These are phyloP conservation scores for Pyronema domesticum DNA, from an alignment of 495 filamentous ascomycete genomes.

Conservation along the genomic window DNA sequence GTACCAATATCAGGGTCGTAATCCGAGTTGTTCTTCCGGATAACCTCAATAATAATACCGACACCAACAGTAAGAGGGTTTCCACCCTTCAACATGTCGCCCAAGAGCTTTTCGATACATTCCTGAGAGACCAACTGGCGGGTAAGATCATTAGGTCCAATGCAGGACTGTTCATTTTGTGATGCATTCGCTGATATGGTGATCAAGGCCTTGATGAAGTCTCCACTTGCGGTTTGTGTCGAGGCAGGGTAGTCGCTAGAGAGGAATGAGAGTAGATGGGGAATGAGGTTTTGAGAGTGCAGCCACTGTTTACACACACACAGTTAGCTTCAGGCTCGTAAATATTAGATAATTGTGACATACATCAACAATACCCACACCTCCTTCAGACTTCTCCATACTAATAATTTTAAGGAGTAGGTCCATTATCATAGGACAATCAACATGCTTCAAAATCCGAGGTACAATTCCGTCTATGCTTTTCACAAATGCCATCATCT, in stretches of 20 bases:
- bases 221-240: conserved; percentile 89
- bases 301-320: conserved; percentile 48
- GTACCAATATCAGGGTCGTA: conserved; percentile 82
- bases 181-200: conserved; percentile 97
- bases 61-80: conserved; percentile 93
- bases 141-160: conserved; percentile 92
- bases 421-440: conserved; percentile 98
- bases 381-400: conserved; percentile 79
- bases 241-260: conserved; percentile 63
- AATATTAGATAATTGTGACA: conserved; percentile 21
- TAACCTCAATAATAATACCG: conserved; percentile 95
- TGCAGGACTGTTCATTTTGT: conserved; percentile 92
- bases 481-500: conserved; percentile 81
- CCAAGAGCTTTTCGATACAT: conserved; percentile 65
- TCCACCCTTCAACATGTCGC: conserved; percentile 82
- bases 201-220: conserved; percentile 97
- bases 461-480: conserved; percentile 61
- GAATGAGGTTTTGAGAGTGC: conserved; percentile 77
- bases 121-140: conserved; percentile 80
- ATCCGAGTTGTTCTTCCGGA: conserved; percentile 98
- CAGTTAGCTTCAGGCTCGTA: background rate
- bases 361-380: conserved; percentile 88
- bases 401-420: conserved; percentile 93
- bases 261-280: conserved; percentile 70
- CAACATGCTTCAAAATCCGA: conserved; percentile 80